Conservation (phyloP, 75 land plant genomes). For the Cunninghamia lanceolata region DNA sequence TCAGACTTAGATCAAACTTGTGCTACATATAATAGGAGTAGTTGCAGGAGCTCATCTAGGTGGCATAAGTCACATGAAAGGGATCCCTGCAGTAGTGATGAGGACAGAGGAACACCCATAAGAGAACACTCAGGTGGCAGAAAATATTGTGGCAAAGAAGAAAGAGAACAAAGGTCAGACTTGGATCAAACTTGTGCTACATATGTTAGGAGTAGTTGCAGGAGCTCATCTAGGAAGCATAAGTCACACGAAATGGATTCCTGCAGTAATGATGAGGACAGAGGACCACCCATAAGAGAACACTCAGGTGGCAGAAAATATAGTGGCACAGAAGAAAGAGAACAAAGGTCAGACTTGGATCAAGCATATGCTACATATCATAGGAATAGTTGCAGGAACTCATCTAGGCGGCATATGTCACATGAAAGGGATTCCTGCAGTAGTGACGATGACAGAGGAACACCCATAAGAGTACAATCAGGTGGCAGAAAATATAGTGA, state of each 20-base stretch:
- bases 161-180: conserved; percentile 4
- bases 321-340: not conserved
- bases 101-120: not conserved
- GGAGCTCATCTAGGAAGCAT: conserved; percentile 18
- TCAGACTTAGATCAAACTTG: not conserved
- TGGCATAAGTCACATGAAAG: conserved; percentile 15
- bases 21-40: not conserved
- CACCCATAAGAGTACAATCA: not conserved
- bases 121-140: not conserved
- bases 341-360: not conserved
- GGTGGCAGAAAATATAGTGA: not conserved
- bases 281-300: conserved; percentile 3
- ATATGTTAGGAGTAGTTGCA: conserved; percentile 11
- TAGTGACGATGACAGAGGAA: conserved; percentile 5
- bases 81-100: not conserved
- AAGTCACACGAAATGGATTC: conserved; percentile 15
- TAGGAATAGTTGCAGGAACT: conserved; percentile 16
- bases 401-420: conserved; percentile 18
- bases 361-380: not conserved
- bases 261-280: not conserved
- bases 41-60: conserved; percentile 22
- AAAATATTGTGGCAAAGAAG: not conserved
- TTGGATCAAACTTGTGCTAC: not conserved
- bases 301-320: not conserved
- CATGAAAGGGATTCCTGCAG: conserved; percentile 10